Base-by-base conservation (phyloP, 2,329 filamentous ascomycete genomes). In the Cordyceps farinosa region DNA sequence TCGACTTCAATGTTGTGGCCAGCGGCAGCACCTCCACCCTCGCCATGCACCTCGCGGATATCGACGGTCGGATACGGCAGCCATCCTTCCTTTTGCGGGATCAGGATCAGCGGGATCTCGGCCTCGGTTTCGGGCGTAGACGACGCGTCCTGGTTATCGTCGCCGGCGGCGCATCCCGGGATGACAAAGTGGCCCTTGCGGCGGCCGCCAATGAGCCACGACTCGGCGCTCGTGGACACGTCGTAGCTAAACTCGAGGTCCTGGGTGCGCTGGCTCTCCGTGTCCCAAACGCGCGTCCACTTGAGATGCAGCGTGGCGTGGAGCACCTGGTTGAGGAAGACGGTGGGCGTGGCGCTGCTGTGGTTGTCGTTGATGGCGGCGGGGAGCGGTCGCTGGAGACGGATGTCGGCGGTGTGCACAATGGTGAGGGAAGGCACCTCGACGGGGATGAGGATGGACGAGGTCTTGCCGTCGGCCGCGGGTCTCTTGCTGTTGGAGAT, bases 141-240 rank as follows among this genome's bases (percentile, higher is more conserved):
- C 13, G 71, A 71, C 4, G 63, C 56, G 3, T 63, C 65, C 2
- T 64, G 66, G 0, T 64, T 67, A 5, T 59, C 65, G 5, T 65
- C 64, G 10, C 66, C 65, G 7, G 61, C 65, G 4, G 66, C 62
- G 8, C 66, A 65, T 3, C 70, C 68, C 0, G 84, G 81, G 36
- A 88, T 86, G 7, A 83, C 83, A 70, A 97, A 96, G 70, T 91
- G 90, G 0, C 89, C 90, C 67, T 91, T 90, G 55, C 90, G 84
- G 50, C 89, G 86, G 0, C 93, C 94, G 29, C 92, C 93, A 3
- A 98, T 79, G 1, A 97, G 84, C 94, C 94, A 98, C 0, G 85
- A 82, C 45, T 94, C 92, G 2, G 84, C 78, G 17, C 87, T 85
- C 1, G 89, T 88, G 15, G 87, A 86, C 29, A 98, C 81, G 68